Percentiles rank a stretch among this genome's conserved stretches.
Conservation (phyloP, 2,329 filamentous ascomycete species). For the Colletotrichum brevisporum region DNA sequence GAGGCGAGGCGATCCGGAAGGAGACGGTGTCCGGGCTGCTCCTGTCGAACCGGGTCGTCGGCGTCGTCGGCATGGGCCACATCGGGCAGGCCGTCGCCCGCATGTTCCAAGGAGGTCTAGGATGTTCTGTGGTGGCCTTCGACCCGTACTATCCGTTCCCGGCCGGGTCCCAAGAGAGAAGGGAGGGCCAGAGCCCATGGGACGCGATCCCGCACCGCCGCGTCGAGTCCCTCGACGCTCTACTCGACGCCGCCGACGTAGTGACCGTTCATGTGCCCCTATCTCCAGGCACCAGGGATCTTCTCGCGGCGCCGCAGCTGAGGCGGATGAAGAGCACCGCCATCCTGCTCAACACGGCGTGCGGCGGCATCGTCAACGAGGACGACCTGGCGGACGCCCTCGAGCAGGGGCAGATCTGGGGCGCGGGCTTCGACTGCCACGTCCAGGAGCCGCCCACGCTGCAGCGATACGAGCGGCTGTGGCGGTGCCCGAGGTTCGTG, state of each 20-base stretch:
- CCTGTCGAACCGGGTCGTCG: conserved; percentile 51
- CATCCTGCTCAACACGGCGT: conserved; percentile 50
- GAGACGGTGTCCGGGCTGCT: conserved; percentile 47
- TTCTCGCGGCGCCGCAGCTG: conserved; percentile 49
- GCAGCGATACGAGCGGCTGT: conserved; percentile 42
- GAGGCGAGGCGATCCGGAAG: conserved; percentile 46
- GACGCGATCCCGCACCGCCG: conserved; percentile 44
- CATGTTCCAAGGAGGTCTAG: conserved; percentile 51
- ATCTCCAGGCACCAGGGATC: conserved; percentile 44
- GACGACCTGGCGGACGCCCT: conserved; percentile 46
- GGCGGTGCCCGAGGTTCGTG: neutral
- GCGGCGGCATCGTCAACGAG: conserved; percentile 52
- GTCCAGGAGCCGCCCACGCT: conserved; percentile 48
- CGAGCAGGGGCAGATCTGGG: conserved; percentile 45
- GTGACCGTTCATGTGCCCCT: conserved; percentile 52
- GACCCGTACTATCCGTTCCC: conserved; percentile 48
- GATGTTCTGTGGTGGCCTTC: conserved; percentile 49
- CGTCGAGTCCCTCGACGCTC: conserved; percentile 47
- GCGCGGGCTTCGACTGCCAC: conserved; percentile 50
- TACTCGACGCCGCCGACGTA: conserved; percentile 50
- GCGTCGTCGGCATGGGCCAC: conserved; percentile 54
- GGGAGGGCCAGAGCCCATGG: conserved; percentile 43
- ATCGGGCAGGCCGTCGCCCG: conserved; percentile 50
- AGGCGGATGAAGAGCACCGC: conserved; percentile 47
- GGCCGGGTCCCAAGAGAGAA: too few relatives aligned